Evolutionary conservation across 257 asterid genomes (phyloP).

Genomic region (Cruciata laevipes): DNA sequence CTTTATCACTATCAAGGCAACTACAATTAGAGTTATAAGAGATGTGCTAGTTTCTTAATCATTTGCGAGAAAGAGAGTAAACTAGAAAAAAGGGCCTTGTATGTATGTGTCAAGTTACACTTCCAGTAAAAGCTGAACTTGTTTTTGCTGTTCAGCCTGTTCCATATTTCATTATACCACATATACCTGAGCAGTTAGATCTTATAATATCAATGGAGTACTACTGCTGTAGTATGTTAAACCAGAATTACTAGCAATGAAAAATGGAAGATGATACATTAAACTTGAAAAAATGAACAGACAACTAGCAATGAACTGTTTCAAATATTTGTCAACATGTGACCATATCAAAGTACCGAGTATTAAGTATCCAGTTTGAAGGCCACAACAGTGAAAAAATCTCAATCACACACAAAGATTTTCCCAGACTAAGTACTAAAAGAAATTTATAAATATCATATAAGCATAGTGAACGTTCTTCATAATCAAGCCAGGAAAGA

Average conservation of each 20-base stretch:
- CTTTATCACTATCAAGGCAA: background rate
- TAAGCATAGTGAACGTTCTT: background rate
- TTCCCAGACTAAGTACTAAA: background rate
- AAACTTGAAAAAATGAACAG: too few relatives aligned
- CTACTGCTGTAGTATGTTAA: background rate
- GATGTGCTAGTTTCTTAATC: background rate
- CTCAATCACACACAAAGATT: background rate
- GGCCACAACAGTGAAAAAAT: background rate
- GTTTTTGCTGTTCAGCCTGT: background rate
- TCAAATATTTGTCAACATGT: background rate
- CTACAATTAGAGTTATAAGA: background rate
- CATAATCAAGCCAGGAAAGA: too few relatives aligned
- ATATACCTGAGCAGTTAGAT: background rate
- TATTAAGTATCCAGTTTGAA: background rate
- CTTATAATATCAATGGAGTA: background rate
- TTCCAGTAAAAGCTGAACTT: background rate
- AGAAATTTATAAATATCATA: background rate
- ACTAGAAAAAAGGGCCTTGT: background rate
- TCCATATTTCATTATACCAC: background rate
- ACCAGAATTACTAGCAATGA: conserved; percentile 1
- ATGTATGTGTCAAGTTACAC: background rate
- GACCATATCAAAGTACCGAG: background rate
- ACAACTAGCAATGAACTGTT: background rate
- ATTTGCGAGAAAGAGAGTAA: background rate
- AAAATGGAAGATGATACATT: too few relatives aligned